Conservation (phyloP, 2,329 filamentous ascomycete genomes). For the Boeremia lycopersici region DNA sequence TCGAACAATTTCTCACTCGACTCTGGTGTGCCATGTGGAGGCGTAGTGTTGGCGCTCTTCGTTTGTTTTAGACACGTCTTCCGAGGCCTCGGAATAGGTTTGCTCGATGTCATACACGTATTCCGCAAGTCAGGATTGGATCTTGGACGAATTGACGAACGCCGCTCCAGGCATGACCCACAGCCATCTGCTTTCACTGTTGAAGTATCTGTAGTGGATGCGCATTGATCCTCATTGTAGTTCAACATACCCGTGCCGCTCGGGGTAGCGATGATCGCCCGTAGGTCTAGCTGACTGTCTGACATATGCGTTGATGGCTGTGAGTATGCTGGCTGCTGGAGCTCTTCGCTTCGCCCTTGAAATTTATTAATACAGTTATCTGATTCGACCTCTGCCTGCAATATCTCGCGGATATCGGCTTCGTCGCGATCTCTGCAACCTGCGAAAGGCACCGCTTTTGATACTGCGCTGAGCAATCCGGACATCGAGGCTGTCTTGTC, state of each 20-base stretch:
- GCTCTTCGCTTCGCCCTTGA: neutral
- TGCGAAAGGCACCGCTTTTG: neutral
- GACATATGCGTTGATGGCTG: neutral
- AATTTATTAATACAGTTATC: neutral
- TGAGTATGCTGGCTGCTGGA: neutral
- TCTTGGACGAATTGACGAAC: conserved; percentile 3
- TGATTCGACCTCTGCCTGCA: neutral
- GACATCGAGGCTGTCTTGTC: neutral
- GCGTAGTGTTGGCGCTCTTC: conserved; percentile 28
- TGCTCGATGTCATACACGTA: neutral
- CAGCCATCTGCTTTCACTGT: neutral
- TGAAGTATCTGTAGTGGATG: neutral
- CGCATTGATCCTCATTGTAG: neutral
- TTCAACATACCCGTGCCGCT: neutral
- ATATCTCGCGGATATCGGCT: neutral
- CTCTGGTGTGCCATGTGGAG: conserved; percentile 11
- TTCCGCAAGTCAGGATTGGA: conserved; percentile 12
- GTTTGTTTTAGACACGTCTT: conserved; percentile 38
- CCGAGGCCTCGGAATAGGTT: conserved; percentile 13
- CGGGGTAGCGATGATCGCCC: neutral
- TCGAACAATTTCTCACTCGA: neutral
- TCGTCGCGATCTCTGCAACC: neutral
- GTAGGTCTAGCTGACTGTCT: neutral
- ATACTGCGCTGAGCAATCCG: neutral
- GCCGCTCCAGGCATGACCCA: neutral